Conservation (phyloP, 805 yeast genomes). For the Hanseniaspora valbyensis region DNA sequence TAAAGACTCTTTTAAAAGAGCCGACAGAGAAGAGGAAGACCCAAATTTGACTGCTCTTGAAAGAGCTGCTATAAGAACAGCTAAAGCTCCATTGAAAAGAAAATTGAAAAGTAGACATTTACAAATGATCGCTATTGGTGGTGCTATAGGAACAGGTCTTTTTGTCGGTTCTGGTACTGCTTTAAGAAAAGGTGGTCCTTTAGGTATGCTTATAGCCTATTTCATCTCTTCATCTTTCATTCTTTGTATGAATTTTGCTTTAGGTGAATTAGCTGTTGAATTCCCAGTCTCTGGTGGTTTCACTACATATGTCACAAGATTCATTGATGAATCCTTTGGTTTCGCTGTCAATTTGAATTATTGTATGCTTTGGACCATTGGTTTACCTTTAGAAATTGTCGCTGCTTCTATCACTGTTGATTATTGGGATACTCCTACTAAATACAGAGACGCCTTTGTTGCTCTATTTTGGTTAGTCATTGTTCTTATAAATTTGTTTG, state of each 20-base stretch:
- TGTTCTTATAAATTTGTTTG: constrained; percentile 40
- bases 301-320: constrained; percentile 47
- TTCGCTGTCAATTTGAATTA: constrained; percentile 53
- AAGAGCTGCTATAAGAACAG: constrained; percentile 36
- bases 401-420: constrained; percentile 45
- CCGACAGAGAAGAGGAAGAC: constrained; percentile 29
- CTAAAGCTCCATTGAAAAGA: constrained; percentile 48
- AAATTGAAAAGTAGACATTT: constrained; percentile 43
- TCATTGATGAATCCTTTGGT: constrained; percentile 51
- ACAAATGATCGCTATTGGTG: constrained; percentile 63
- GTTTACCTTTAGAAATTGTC: constrained; percentile 41
- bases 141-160: constrained; percentile 66
- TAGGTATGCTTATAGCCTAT: constrained; percentile 46
- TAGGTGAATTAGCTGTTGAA: constrained; percentile 50
- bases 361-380: constrained; percentile 42
- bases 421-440: constrained; percentile 38
- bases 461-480: constrained; percentile 41
- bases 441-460: constrained; percentile 40
- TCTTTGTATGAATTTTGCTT: constrained; percentile 48
- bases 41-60: constrained; percentile 35
- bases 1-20: constrained; percentile 39
- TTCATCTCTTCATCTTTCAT: constrained; percentile 44
- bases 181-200: constrained; percentile 59
- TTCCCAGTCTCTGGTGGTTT: constrained; percentile 58
- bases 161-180: constrained; percentile 62